Percentiles rank a stretch among this genome's conserved stretches.
Conservation (phyloP, 1,284 basidiomycete genomes). For the Filobasidium uniguttulatum region DNA sequence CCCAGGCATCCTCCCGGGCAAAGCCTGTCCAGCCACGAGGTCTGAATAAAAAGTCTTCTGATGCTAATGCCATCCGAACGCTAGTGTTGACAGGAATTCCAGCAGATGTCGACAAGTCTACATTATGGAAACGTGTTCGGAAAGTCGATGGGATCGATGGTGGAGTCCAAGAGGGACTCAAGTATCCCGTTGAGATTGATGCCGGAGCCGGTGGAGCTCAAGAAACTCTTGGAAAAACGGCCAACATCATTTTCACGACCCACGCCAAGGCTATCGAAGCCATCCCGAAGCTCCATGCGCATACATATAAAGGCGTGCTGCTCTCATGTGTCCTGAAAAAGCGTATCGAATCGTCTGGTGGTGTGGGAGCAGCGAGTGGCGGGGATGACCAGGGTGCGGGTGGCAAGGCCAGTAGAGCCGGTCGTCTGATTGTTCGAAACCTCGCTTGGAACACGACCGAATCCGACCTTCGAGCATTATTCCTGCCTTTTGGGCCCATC, state of each 20-base stretch:
- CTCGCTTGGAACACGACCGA: constrained; percentile 62
- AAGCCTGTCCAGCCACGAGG: constrained; percentile 45
- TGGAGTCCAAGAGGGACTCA: constrained; percentile 50
- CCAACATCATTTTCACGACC: constrained; percentile 61
- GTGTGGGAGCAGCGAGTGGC: constrained; percentile 37
- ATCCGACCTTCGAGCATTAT: constrained; percentile 72
- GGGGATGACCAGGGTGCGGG: constrained; percentile 33
- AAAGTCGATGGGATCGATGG: constrained; percentile 41
- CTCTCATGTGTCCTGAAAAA: constrained; percentile 86
- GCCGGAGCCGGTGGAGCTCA: constrained; percentile 35
- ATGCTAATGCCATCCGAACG: constrained; percentile 67
- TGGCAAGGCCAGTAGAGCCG: constrained; percentile 44
- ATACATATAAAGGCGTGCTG: constrained; percentile 78
- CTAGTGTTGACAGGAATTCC: constrained; percentile 66
- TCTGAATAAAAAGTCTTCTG: constrained; percentile 23
- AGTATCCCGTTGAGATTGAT: constrained; percentile 44
- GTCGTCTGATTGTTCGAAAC: constrained; percentile 82
- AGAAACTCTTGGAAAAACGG: constrained; percentile 33
- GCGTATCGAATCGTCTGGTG: constrained; percentile 50
- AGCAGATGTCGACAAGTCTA: constrained; percentile 51
- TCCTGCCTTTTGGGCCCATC: constrained; percentile 78
- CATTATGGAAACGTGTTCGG: constrained; percentile 76
- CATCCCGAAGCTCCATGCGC: constrained; percentile 73
- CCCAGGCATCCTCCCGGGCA: constrained; percentile 33
- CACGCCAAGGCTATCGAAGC: constrained; percentile 60